Conservation (phyloP, 768 basidiomycete genomes). For the Suillus americanus region DNA sequence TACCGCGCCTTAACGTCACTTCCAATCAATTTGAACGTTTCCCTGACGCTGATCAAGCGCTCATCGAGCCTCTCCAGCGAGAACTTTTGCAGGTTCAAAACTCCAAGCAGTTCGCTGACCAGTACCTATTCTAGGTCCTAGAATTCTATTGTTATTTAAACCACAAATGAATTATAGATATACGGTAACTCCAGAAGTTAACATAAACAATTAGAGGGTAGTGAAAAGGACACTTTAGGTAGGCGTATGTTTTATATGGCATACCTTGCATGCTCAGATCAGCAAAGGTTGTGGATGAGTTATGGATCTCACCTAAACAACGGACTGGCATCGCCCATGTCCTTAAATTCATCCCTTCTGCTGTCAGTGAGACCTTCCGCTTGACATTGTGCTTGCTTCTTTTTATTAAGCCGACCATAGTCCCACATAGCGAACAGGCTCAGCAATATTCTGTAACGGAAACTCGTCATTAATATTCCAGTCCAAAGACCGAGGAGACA, state of each 20-base stretch:
- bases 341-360: conserved; percentile 39
- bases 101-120: too few species aligned
- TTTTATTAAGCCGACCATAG: conserved; percentile 48
- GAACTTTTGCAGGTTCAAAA: too few species aligned
- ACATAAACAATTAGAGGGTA: not conserved
- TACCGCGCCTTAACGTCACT: too few species aligned
- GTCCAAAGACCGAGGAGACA: not conserved
- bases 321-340: conserved; percentile 55
- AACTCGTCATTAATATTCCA: conserved; percentile 29
- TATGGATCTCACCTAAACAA: conserved; percentile 42
- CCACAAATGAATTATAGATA: too few species aligned
- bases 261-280: conserved; percentile 1
- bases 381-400: conserved; percentile 45
- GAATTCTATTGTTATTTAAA: too few species aligned
- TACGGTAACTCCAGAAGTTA: not conserved
- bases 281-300: not conserved
- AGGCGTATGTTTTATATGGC: conserved; percentile 11
- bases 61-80: too few species aligned
- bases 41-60: too few species aligned
- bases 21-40: too few species aligned
- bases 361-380: conserved; percentile 42
- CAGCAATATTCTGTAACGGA: conserved; percentile 38
- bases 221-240: not conserved
- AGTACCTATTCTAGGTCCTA: too few species aligned
- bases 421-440: conserved; percentile 47